Evolutionary conservation across 2,329 filamentous ascomycete genomes (phyloP).

Genomic region (Epichloe sp.): DNA sequence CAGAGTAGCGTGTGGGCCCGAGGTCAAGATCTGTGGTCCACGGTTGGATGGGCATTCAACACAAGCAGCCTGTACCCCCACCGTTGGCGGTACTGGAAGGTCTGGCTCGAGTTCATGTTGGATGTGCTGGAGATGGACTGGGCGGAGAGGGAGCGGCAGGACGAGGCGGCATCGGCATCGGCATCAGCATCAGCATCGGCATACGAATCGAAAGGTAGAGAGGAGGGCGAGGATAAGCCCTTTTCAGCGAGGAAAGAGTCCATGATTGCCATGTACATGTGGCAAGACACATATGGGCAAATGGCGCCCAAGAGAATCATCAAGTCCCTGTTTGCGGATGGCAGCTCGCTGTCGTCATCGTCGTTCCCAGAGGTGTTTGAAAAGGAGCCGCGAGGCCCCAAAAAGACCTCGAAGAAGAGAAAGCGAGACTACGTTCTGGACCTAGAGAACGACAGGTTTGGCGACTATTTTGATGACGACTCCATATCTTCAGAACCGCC

Average conservation of each 20-base stretch:
- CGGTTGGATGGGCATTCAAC: conserved; percentile 86
- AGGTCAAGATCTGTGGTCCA: conserved; percentile 81
- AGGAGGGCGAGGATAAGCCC: conserved; percentile 12
- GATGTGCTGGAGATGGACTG: conserved; percentile 65
- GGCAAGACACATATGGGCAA: conserved; percentile 30
- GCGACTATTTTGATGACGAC: conserved; percentile 48
- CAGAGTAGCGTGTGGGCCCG: conserved; percentile 56
- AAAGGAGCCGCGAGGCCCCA: conserved; percentile 38
- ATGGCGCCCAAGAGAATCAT: conserved; percentile 41
- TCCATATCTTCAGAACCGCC: conserved; percentile 35
- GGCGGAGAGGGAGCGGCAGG: conserved; percentile 39
- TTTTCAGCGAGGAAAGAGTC: conserved; percentile 32
- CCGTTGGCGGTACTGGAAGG: conserved; percentile 70
- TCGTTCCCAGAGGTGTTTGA: conserved; percentile 55
- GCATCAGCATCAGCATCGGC: conserved; percentile 18
- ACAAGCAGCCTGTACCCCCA: conserved; percentile 62
- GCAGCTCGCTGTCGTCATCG: conserved; percentile 34
- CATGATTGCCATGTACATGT: conserved; percentile 48
- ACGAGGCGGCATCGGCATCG: conserved; percentile 23
- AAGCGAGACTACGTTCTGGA: conserved; percentile 37
- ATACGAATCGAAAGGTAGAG: conserved; percentile 9
- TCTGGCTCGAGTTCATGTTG: conserved; percentile 69
- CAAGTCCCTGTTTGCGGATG: conserved; percentile 56
- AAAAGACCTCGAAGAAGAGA: conserved; percentile 31
- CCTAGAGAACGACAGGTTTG: conserved; percentile 45